Base-by-base conservation (phyloP, 1,284 basidiomycete species). In the Stygiomarasmius scandens region DNA sequence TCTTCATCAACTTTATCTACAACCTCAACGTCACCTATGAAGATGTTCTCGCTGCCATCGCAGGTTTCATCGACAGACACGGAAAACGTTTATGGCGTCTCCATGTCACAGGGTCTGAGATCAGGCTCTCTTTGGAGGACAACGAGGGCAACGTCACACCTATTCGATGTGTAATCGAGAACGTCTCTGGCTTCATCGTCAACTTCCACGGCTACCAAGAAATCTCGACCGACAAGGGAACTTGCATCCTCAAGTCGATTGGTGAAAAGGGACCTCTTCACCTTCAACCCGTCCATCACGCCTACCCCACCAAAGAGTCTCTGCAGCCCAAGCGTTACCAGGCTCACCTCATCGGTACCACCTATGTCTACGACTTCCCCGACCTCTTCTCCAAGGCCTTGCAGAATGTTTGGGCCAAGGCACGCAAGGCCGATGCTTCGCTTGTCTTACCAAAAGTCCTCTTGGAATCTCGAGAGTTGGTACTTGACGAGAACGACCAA, bases 181-280 rank as follows among this genome's bases (percentile, higher is more conserved):
- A 98, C 73, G 95, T 98, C 53, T 97, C 96, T 44, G 96, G 96
- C 49, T 98, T 99, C 78, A 93, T 98, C 64, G 96, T 99, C 74
- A 96, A 98, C 74, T 98, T 91, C 80, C 93, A 96, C 71, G 93
- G 92, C n/a, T 99, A 99, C 79, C 95, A 98, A 75, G 97, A 99
- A 78, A 94, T 98, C 66, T 89, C 88, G 45, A 97, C 93, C 48
- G 96, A 98, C 71, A 96, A 93, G 75, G 96, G 96, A 50, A 90
- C 90, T 8, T 90, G 89, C 6, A 95, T 98, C 64, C 83, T 99
- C 63, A 97, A 97, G 76, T 96, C 96, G 6, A 96, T 98, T 64
- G 96, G 96, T 50, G 92, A 95, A 60, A 93, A 93, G 70, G 95
- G 96, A 10, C 93, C 95, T 52, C 83, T 96, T 60, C 95, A 98